Evolutionary conservation across 306 rosid genomes (phyloP).

Genomic region (Vicia sativa): DNA sequence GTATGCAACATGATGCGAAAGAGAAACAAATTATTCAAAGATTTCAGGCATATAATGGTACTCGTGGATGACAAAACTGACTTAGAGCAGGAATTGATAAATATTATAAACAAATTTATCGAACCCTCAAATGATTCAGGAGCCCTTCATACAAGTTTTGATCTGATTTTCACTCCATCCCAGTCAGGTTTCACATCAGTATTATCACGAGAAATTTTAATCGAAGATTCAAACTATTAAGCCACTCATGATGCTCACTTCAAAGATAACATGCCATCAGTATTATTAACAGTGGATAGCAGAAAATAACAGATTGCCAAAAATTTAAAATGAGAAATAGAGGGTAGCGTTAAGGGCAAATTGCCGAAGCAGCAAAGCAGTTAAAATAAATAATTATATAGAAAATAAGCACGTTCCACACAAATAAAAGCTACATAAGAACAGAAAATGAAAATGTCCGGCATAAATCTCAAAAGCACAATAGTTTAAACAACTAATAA

Average conservation of each 20-base stretch:
- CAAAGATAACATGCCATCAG: conserved; percentile 20
- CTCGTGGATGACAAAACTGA: conserved; percentile 2
- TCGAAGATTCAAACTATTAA: conserved; percentile 17
- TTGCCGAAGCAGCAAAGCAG: too few species aligned
- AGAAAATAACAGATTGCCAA: too few species aligned
- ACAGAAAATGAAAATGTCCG: too few species aligned
- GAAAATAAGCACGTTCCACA: too few species aligned
- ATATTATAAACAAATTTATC: conserved; percentile 5
- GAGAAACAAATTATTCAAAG: conserved; percentile 13
- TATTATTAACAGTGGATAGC: too few species aligned
- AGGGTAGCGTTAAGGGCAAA: too few species aligned
- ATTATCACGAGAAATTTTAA: conserved; percentile 28
- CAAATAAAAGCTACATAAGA: too few species aligned
- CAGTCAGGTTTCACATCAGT: neutral
- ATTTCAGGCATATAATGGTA: conserved; percentile 18
- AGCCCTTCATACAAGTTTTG: conserved; percentile 25
- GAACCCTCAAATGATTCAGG: conserved; percentile 20
- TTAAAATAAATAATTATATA: too few species aligned
- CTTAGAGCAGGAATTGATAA: conserved; percentile 28
- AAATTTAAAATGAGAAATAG: too few species aligned
- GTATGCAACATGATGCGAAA: conserved; percentile 17
- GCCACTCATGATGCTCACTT: conserved; percentile 25
- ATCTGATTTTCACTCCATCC: conserved; percentile 27
- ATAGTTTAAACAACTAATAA: too few species aligned
- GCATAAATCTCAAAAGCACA: too few species aligned